Percentiles rank a stretch among this genome's conserved stretches.
Conservation (phyloP, 2,329 filamentous ascomycete genomes). For the Cordyceps farinosa region DNA sequence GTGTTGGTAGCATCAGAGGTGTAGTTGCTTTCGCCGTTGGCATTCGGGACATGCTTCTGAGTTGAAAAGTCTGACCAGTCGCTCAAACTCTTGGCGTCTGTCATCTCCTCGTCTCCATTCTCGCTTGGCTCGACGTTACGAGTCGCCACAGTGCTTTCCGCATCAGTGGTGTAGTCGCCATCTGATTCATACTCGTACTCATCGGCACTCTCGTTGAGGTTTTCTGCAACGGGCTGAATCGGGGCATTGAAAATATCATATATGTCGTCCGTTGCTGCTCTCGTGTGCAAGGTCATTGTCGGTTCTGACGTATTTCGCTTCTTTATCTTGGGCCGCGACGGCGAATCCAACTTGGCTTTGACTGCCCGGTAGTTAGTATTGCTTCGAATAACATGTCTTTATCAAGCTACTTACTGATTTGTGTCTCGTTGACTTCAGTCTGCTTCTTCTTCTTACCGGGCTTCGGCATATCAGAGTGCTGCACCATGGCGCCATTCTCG, state of each 20-base stretch:
- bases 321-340: constrained; percentile 76
- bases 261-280: constrained; percentile 92
- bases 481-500: constrained; percentile 55
- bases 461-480: constrained; percentile 44
- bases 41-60: constrained; percentile 62
- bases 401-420: constrained; percentile 66
- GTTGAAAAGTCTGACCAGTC: constrained; percentile 88
- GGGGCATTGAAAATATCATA: constrained; percentile 97
- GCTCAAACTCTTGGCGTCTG: constrained; percentile 62
- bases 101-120: constrained; percentile 45
- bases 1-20: constrained; percentile 29
- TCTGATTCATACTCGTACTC: constrained; percentile 71
- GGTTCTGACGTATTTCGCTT: constrained; percentile 74
- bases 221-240: constrained; percentile 25
- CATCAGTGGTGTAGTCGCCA: constrained; percentile 77
- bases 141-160: constrained; percentile 75
- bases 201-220: constrained; percentile 44
- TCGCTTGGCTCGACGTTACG: constrained; percentile 50
- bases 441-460: constrained; percentile 68
- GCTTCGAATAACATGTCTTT: not conserved
- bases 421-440: constrained; percentile 84
- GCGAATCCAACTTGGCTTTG: constrained; percentile 89
- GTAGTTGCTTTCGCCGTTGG: constrained; percentile 31
- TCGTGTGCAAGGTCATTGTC: constrained; percentile 98
- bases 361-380: constrained; percentile 51